Percentiles rank a stretch among this genome's conserved stretches.
phyloP scores from a whole-genome alignment of 129 eudicot genomes.

The Logfia minima region DNA sequence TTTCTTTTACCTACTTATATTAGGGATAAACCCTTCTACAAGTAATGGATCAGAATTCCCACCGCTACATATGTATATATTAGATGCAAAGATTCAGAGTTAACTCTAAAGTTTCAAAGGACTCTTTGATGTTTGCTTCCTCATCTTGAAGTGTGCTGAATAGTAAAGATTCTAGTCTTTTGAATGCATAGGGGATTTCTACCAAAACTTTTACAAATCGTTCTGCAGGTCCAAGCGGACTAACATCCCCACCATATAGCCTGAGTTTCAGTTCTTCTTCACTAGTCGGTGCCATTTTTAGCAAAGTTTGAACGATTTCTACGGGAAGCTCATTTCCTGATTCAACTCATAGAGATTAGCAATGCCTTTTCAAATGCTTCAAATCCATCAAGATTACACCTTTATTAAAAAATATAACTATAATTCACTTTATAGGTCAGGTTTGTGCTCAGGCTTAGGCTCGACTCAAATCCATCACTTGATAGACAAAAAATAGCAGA shows the following conservation, averaged over 20 bases:
- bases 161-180: conserved; percentile 45
- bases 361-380: neutral
- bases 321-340: conserved; percentile 62
- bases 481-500: neutral
- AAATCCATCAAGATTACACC: neutral
- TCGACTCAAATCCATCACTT: neutral
- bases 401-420: neutral
- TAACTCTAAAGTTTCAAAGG: conserved; percentile 52
- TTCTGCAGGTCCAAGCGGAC: conserved; percentile 62
- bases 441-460: neutral
- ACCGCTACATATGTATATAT: neutral
- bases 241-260: conserved; percentile 48
- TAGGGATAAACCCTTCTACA: neutral
- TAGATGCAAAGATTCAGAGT: conserved; percentile 14
- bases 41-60: neutral
- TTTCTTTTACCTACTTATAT: neutral
- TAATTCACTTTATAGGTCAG: neutral
- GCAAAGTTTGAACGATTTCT: conserved; percentile 54
- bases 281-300: conserved; percentile 60
- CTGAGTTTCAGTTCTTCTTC: conserved; percentile 69
- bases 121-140: conserved; percentile 43
- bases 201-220: conserved; percentile 54
- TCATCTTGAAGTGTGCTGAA: conserved; percentile 58
- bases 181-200: conserved; percentile 59
- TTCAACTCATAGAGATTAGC: conserved; percentile 13